Evolutionary conservation across 805 yeast species (phyloP).

Genomic region (Barnettozyma sp.): DNA sequence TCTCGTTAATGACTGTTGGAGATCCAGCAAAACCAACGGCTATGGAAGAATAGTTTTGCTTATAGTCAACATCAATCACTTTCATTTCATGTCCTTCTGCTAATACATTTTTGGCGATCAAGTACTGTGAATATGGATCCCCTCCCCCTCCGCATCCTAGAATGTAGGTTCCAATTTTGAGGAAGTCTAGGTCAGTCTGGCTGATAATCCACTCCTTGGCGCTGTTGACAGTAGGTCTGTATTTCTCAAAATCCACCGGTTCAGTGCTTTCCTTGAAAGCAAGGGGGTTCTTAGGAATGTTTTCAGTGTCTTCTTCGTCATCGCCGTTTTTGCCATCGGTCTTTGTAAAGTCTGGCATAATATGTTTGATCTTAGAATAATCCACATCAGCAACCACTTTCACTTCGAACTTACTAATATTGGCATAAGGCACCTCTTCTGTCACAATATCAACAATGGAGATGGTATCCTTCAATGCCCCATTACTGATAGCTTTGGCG

Average conservation of each 20-base stretch:
- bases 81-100: slow-evolving; percentile 29
- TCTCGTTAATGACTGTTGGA: slow-evolving; percentile 41
- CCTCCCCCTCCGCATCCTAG: slow-evolving; percentile 51
- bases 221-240: slow-evolving; percentile 13
- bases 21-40: slow-evolving; percentile 39
- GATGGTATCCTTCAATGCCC: slow-evolving; percentile 23
- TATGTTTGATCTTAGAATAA: slow-evolving; percentile 23
- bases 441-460: slow-evolving; percentile 24
- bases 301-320: background rate
- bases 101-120: slow-evolving; percentile 30
- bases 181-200: slow-evolving; percentile 32
- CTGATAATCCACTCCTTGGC: slow-evolving; percentile 23
- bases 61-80: slow-evolving; percentile 30
- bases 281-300: slow-evolving; percentile 11
- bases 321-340: slow-evolving; percentile 1
- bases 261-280: slow-evolving; percentile 19
- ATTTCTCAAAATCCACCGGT: slow-evolving; percentile 22
- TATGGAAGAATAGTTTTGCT: slow-evolving; percentile 8
- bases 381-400: slow-evolving; percentile 41
- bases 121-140: slow-evolving; percentile 35
- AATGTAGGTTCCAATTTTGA: slow-evolving; percentile 40
- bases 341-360: slow-evolving; percentile 6
- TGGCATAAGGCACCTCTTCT: slow-evolving; percentile 29
- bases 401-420: slow-evolving; percentile 30
- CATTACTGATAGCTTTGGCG: slow-evolving; percentile 21